Base-by-base conservation (phyloP, 2,329 filamentous ascomycete species). In the Onygena corvina region DNA sequence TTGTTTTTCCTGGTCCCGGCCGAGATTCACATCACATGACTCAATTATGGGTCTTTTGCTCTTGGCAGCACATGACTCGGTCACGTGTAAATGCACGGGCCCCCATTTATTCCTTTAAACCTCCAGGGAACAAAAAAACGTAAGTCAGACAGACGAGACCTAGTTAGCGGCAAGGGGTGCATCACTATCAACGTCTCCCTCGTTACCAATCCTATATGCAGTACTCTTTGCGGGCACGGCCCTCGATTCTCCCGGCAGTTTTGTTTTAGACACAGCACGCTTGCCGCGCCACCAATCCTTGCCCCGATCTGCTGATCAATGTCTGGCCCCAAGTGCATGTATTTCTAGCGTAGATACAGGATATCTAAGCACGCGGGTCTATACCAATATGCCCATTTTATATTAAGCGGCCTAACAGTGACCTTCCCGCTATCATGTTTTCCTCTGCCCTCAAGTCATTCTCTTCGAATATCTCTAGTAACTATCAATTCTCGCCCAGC, bases 391-490 rank as follows among this genome's bases (percentile, higher is more conserved):
- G 44, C 12, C 29, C 18, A 46, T 33, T 46, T 42, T 4, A 42
- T 42, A 23, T n/a, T 25, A 42, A n/a, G 16, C 21, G 12, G 36
- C 36, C 9, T 42, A n/a, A 42, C 12, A 42, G 21, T 46, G 27
- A 46, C 14, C 27, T n/a, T 46, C 25, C 64, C n/a, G n/a, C n/a
- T n/a, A 77, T 63, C 65, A 95, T 96, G 89, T 94, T 95, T 69
- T 86, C 87, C 62, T 89, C 83, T 54, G 86, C 87, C 56, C 77
- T 96, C 64, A 96, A 96, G 70, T 93, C 90, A 55, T 90, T 96
- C 66, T 83, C 82, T 56, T 90, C 85, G 53, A 94, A 95, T 69
- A 96, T 98, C 70, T 82, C 81, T 52, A 81, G 84, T 63, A 93
- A 94, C 70, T 98, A 98, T 69, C 80, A 84, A 58, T 75, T 96